phyloP scores from a whole-genome alignment of 2,329 filamentous ascomycete species.

The Xylaria sp. region DNA sequence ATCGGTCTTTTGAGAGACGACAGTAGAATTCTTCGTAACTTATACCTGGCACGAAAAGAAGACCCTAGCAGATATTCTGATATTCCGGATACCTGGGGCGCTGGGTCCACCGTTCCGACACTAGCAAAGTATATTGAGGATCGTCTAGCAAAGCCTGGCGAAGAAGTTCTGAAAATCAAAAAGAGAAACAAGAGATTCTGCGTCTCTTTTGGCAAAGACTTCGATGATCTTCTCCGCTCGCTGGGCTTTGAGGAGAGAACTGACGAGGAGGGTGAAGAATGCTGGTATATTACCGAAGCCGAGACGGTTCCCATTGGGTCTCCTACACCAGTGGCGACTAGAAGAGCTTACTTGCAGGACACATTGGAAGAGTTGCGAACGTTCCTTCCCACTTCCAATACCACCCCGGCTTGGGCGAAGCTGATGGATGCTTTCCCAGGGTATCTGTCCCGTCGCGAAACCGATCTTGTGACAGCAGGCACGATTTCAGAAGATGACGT shows the following conservation, averaged over 20 bases:
- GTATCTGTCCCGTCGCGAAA: constrained; percentile 17
- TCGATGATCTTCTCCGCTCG: constrained; percentile 60
- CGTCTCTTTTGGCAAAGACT: constrained; percentile 64
- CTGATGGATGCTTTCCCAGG: constrained; percentile 44
- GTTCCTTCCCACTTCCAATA: constrained; percentile 22
- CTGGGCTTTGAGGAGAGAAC: constrained; percentile 61
- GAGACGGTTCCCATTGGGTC: constrained; percentile 51
- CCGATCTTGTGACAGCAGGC: background rate
- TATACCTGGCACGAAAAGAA: constrained; percentile 54
- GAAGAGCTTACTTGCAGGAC: constrained; percentile 50
- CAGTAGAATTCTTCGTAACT: constrained; percentile 55
- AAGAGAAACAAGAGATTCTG: constrained; percentile 68
- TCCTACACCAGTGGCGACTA: constrained; percentile 51
- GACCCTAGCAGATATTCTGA: constrained; percentile 63
- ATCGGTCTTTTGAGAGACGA: constrained; percentile 59
- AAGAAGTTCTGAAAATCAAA: constrained; percentile 59
- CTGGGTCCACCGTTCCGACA: constrained; percentile 55
- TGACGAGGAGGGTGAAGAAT: constrained; percentile 54
- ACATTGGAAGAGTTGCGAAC: constrained; percentile 43
- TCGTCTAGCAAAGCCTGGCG: constrained; percentile 54
- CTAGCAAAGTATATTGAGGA: constrained; percentile 65
- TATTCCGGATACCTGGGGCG: constrained; percentile 55
- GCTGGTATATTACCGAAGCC: constrained; percentile 50
- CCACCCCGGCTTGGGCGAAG: constrained; percentile 42
- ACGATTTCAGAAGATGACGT: constrained; percentile 40